A percentile compares a stretch with the other conserved stretches of the same genome.
Conservation (phyloP, 805 yeast species). For the Kurtzmaniella cleridarum region DNA sequence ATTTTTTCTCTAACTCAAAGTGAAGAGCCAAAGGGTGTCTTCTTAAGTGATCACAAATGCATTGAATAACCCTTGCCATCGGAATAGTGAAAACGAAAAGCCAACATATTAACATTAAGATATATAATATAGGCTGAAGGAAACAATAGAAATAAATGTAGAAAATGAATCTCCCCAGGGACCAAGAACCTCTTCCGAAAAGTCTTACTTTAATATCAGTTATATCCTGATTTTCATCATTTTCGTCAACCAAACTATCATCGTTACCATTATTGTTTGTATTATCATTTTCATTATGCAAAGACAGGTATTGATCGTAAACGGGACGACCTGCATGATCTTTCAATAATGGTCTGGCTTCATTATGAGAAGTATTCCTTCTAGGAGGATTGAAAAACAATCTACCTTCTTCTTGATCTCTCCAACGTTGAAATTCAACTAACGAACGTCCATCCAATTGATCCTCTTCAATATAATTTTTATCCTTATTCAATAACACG, state of each 20-base stretch:
- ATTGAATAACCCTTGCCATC: conserved; percentile 74
- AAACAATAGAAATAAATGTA: conserved; percentile 64
- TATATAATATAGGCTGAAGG: conserved; percentile 59
- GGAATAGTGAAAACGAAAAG: conserved; percentile 84
- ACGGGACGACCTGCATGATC: conserved; percentile 39
- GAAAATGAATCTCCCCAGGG: conserved; percentile 72
- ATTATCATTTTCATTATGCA: conserved; percentile 22
- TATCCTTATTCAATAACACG: conserved; percentile 71
- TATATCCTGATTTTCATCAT: conserved; percentile 9
- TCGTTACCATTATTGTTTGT: conserved; percentile 21
- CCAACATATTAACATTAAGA: conserved; percentile 67
- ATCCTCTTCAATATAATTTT: conserved; percentile 80
- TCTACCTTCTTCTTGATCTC: conserved; percentile 67
- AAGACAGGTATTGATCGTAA: conserved; percentile 31
- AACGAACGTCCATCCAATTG: conserved; percentile 81
- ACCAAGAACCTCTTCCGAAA: conserved; percentile 94
- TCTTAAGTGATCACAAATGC: conserved; percentile 70
- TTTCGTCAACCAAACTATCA: no score
- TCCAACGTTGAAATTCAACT: conserved; percentile 85
- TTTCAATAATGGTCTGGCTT: conserved; percentile 34
- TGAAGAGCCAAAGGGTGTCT: conserved; percentile 88
- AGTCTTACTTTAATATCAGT: conserved; percentile 46
- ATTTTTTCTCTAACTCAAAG: conserved; percentile 54
- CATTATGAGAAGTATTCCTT: conserved; percentile 27
- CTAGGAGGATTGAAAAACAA: conserved; percentile 74